Evolutionary conservation across 352 stramenopile genomes (phyloP).

Genomic region (Blastocystis sp.): DNA sequence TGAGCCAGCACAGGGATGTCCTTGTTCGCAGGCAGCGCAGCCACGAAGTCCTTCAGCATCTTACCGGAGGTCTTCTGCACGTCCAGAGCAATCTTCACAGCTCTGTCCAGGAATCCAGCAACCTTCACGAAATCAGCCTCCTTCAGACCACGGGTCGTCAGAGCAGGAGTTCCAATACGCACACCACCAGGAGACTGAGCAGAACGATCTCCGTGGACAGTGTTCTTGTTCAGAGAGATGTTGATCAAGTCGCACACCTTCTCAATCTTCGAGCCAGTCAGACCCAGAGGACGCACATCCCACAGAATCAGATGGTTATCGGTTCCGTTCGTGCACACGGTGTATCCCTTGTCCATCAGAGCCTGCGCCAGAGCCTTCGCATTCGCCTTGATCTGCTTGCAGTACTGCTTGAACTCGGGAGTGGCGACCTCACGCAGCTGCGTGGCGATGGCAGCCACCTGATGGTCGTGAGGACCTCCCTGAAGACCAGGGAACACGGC

Average conservation of each 20-base stretch:
- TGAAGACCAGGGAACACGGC: conserved; percentile 95
- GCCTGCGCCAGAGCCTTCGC: conserved; percentile 78
- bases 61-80: conserved; percentile 28
- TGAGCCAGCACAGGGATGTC: conserved; percentile 68
- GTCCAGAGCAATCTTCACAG: conserved; percentile 94
- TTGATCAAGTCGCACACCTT: conserved; percentile 88
- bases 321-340: conserved; percentile 83
- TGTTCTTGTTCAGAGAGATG: conserved; percentile 99
- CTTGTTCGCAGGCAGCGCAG: conserved; percentile 70
- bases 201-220: conserved; percentile 85
- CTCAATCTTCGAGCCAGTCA: conserved; percentile 95
- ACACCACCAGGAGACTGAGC: conserved; percentile 85
- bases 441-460: conserved; percentile 92
- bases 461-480: conserved; percentile 72
- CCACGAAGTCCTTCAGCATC: conserved; percentile 46
- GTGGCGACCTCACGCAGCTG: conserved; percentile 91
- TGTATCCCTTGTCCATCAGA: conserved; percentile 79
- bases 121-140: conserved; percentile 88
- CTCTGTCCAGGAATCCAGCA: conserved; percentile 83
- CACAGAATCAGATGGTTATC: conserved; percentile 95
- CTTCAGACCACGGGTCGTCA: conserved; percentile 90
- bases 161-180: conserved; percentile 82
- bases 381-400: conserved; percentile 80
- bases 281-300: conserved; percentile 82
- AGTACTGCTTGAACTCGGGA: conserved; percentile 90